Evolutionary conservation across 306 rosid species (phyloP).

Genomic region (Cucurbita argyrosperma): DNA sequence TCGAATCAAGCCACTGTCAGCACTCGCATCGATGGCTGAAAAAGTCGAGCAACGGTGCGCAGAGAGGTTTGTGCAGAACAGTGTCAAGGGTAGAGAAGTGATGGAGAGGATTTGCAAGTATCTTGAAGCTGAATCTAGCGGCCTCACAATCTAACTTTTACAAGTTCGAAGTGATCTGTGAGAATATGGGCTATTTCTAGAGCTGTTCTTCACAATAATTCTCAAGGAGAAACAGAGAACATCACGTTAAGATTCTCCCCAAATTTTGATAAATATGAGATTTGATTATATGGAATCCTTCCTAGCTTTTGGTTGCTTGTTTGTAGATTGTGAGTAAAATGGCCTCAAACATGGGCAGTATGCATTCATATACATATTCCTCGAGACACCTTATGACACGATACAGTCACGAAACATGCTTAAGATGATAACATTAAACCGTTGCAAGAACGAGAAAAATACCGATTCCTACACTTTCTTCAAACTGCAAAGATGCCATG

Average conservation of each 20-base stretch:
- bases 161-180: not conserved
- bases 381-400: slow-evolving; percentile 32
- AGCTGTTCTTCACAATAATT: slow-evolving; percentile 9
- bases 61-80: slow-evolving; percentile 68
- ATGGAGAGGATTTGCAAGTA: slow-evolving; percentile 91
- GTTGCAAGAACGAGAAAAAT: not conserved
- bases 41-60: slow-evolving; percentile 82
- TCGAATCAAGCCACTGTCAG: slow-evolving; percentile 68
- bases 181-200: slow-evolving; percentile 6
- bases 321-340: not conserved
- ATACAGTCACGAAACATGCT: slow-evolving; percentile 12
- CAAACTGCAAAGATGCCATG: slow-evolving; percentile 40
- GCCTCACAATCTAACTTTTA: slow-evolving; percentile 28
- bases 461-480: slow-evolving; percentile 19
- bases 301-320: not conserved
- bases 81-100: slow-evolving; percentile 78
- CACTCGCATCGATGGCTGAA: slow-evolving; percentile 73
- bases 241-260: not conserved
- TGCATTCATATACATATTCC: slow-evolving; percentile 23
- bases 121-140: slow-evolving; percentile 68
- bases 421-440: not conserved
- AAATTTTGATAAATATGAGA: not conserved
- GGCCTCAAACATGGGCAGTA: slow-evolving; percentile 30
- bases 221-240: not conserved
- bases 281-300: not conserved